These are phyloP conservation scores for Ampelomyces quisqualis DNA, from an alignment of 2,329 filamentous ascomycete species.

Conservation along the genomic window DNA sequence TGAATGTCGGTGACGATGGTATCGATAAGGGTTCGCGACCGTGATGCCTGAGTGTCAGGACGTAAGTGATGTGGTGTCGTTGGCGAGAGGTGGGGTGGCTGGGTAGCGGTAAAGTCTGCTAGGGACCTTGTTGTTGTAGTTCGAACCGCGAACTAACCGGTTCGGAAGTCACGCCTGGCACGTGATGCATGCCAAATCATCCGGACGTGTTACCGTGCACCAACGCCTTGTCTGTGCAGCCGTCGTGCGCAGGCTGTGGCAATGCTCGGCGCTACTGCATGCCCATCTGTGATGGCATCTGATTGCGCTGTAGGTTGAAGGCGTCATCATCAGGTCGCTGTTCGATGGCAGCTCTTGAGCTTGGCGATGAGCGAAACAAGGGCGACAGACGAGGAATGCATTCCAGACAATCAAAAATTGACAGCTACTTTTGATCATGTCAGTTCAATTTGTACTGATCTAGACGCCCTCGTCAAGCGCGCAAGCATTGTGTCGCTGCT, in stretches of 20 bases:
- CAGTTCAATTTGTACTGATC: too few species aligned
- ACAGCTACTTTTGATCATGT: too few species aligned
- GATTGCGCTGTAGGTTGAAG: too few species aligned
- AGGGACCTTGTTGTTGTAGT: conserved; percentile 35
- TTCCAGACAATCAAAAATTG: too few species aligned
- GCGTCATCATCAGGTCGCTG: too few species aligned
- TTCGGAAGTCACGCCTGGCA: conserved; percentile 27
- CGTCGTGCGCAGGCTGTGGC: conserved; percentile 6
- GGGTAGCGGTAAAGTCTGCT: conserved; percentile 32
- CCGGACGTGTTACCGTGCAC: conserved; percentile 14
- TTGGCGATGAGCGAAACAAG: not conserved
- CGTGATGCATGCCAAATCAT: conserved; percentile 15
- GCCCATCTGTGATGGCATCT: too few species aligned
- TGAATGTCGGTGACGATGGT: conserved; percentile 25
- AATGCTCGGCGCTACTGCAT: not conserved
- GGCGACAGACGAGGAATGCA: conserved; percentile 1
- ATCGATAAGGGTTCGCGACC: conserved; percentile 38
- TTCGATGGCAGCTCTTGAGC: too few species aligned
- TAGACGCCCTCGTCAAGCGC: too few species aligned
- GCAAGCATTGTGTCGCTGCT: too few species aligned
- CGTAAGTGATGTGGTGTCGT: conserved; percentile 34
- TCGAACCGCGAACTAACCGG: conserved; percentile 30
- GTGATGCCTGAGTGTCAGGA: conserved; percentile 22
- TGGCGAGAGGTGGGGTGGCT: conserved; percentile 38
- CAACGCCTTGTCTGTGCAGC: conserved; percentile 21